phyloP scores from a whole-genome alignment of 2,329 filamentous ascomycete species.

The Phaeosphaeria sp. region DNA sequence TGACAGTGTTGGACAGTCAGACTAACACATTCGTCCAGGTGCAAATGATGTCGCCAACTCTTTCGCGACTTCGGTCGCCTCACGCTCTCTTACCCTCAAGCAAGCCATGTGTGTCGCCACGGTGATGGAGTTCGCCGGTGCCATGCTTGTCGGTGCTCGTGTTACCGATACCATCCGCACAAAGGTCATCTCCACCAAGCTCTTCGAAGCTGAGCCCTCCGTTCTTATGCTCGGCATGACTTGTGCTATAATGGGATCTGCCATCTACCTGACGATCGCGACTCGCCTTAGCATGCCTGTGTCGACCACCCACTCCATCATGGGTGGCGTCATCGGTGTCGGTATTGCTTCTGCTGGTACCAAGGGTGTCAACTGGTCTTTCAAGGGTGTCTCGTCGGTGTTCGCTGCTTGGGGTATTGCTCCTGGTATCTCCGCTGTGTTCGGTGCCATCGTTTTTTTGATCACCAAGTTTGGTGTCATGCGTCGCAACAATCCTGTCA shows the following conservation, averaged over 20 bases:
- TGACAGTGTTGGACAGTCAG: too few species aligned
- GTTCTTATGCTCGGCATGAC: slow-evolving; percentile 63
- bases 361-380: slow-evolving; percentile 63
- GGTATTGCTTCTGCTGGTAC: slow-evolving; percentile 61
- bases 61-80: slow-evolving; percentile 57
- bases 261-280: slow-evolving; percentile 61
- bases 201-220: slow-evolving; percentile 54
- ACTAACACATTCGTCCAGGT: slow-evolving; percentile 45
- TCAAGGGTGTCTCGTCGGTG: slow-evolving; percentile 62
- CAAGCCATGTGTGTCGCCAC: slow-evolving; percentile 55
- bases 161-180: slow-evolving; percentile 57
- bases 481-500: slow-evolving; percentile 60
- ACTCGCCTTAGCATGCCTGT: slow-evolving; percentile 61
- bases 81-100: slow-evolving; percentile 56
- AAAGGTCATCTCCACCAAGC: slow-evolving; percentile 54
- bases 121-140: slow-evolving; percentile 55
- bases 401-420: slow-evolving; percentile 69
- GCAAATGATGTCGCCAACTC: slow-evolving; percentile 61
- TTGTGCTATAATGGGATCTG: slow-evolving; percentile 60
- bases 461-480: slow-evolving; percentile 65
- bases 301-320: slow-evolving; percentile 60
- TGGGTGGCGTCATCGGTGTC: slow-evolving; percentile 53
- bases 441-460: slow-evolving; percentile 63
- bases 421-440: slow-evolving; percentile 61
- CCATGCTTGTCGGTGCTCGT: slow-evolving; percentile 50